Conservation (phyloP, 345 rosid species). For the Trapa bicornis region DNA sequence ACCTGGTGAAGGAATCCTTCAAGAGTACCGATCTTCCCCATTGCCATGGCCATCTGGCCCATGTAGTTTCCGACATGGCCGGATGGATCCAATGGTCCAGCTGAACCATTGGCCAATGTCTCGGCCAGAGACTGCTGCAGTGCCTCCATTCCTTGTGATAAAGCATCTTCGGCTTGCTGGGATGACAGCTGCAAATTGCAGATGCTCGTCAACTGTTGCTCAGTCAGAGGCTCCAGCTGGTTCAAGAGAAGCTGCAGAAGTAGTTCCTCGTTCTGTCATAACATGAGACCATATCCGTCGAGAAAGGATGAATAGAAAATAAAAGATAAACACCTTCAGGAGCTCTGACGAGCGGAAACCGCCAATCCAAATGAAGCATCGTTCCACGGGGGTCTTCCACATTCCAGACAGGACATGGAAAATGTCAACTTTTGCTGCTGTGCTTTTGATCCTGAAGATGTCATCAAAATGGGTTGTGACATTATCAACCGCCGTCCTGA, state of each 20-base stretch:
- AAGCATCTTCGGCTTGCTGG: conserved; percentile 76
- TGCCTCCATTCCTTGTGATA: conserved; percentile 92
- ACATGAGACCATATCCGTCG: not conserved
- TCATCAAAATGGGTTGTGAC: conserved; percentile 61
- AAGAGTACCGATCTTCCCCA: conserved; percentile 88
- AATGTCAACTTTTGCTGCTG: conserved; percentile 83
- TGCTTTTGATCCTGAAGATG: conserved; percentile 63
- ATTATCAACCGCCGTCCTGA: conserved; percentile 53
- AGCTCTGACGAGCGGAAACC: conserved; percentile 92
- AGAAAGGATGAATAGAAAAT: not conserved
- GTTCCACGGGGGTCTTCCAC: conserved; percentile 98
- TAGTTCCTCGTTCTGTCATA: not conserved
- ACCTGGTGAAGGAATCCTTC: conserved; percentile 83
- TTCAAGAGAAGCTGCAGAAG: conserved; percentile 54
- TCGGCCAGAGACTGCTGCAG: conserved; percentile 80
- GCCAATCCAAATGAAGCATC: conserved; percentile 93
- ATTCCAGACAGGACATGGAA: conserved; percentile 90
- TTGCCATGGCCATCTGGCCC: conserved; percentile 99
- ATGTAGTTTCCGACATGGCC: conserved; percentile 85
- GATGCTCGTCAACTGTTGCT: conserved; percentile 58
- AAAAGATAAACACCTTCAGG: conserved; percentile 29
- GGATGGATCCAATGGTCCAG: conserved; percentile 48
- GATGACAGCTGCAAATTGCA: conserved; percentile 79
- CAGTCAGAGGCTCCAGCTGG: conserved; percentile 88
- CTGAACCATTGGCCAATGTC: conserved; percentile 67